Evolutionary conservation across 2,329 filamentous ascomycete genomes (phyloP).

Genomic region (Colletotrichum euphorbiae): DNA sequence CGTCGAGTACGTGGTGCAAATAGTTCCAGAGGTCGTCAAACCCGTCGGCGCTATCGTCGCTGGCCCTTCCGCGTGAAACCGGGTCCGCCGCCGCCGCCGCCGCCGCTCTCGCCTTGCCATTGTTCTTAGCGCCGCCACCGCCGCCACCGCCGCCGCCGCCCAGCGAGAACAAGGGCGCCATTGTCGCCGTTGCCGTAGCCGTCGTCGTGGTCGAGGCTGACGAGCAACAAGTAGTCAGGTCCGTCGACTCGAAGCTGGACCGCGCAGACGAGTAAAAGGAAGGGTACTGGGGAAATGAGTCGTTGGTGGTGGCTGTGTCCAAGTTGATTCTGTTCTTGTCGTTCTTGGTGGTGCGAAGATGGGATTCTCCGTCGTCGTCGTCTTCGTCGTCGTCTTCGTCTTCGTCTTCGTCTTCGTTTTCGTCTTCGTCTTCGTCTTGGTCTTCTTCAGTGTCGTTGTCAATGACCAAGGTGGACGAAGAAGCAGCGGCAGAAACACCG

Average conservation of each 20-base stretch:
- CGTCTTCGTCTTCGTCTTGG: neutral
- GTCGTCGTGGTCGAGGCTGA: constrained; percentile 11
- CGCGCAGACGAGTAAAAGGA: constrained; percentile 27
- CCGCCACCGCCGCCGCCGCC: constrained; percentile 15
- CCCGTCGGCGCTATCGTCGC: constrained; percentile 33
- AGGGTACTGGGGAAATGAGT: constrained; percentile 2
- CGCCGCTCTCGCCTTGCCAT: constrained; percentile 18
- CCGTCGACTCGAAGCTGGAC: constrained; percentile 22
- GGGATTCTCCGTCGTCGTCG: neutral
- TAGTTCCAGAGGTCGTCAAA: constrained; percentile 35
- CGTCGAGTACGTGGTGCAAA: constrained; percentile 37
- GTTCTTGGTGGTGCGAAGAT: neutral
- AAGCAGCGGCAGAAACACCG: neutral
- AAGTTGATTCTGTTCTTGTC: neutral
- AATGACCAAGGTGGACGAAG: constrained; percentile 10
- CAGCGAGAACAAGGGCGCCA: constrained; percentile 30
- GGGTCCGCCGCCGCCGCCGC: constrained; percentile 10
- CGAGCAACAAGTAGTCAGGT: neutral
- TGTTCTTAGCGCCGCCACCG: constrained; percentile 20
- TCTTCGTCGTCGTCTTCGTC: neutral
- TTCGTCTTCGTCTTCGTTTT: neutral
- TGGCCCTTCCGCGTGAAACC: constrained; percentile 11
- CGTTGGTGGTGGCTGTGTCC: neutral
- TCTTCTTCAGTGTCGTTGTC: neutral
- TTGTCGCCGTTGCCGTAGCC: constrained; percentile 26